Evolutionary conservation across 2,329 filamentous ascomycete genomes (phyloP).

Genomic region (Pseudodiploospora longispora): DNA sequence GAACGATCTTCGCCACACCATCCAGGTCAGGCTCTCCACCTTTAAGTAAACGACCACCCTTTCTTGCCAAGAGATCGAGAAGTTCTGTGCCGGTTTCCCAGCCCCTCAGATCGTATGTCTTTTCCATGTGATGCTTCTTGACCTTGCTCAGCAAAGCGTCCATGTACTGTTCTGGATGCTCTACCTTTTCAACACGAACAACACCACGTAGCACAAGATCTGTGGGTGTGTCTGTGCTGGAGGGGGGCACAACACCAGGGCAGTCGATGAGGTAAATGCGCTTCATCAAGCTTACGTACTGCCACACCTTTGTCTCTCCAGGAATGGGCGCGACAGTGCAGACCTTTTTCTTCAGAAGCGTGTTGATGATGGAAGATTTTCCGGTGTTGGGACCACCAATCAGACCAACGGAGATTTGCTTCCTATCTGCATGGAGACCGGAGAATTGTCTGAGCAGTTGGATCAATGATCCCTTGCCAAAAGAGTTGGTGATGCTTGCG

Average conservation of each 20-base stretch:
- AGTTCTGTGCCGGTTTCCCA: slow-evolving; percentile 75
- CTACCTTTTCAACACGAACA: slow-evolving; percentile 89
- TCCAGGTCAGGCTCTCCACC: slow-evolving; percentile 94
- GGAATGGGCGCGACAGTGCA: slow-evolving; percentile 91
- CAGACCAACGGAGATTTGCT: slow-evolving; percentile 88
- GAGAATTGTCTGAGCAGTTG: slow-evolving; percentile 89
- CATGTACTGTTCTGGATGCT: slow-evolving; percentile 95
- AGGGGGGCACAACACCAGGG: slow-evolving; percentile 90
- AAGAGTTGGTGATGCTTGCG: slow-evolving; percentile 88
- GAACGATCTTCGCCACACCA: slow-evolving; percentile 90
- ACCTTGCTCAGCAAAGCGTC: slow-evolving; percentile 71
- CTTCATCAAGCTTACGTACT: slow-evolving; percentile 94
- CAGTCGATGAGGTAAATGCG: slow-evolving; percentile 88
- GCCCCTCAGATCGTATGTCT: slow-evolving; percentile 82
- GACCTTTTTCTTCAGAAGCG: slow-evolving; percentile 86
- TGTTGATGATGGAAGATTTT: slow-evolving; percentile 97
- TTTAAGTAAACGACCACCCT: slow-evolving; percentile 76
- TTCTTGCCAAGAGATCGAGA: slow-evolving; percentile 77
- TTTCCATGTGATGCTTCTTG: slow-evolving; percentile 79
- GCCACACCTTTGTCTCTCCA: slow-evolving; percentile 96
- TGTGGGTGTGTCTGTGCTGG: slow-evolving; percentile 71
- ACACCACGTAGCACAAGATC: slow-evolving; percentile 87
- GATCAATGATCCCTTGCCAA: slow-evolving; percentile 92
- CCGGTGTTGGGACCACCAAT: slow-evolving; percentile 78
- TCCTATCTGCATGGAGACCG: slow-evolving; percentile 77